Percentiles rank a stretch among this genome's conserved stretches.
Evolutionary conservation across 495 filamentous ascomycete species (phyloP).

Genomic region (Neurospora africana): DNA sequence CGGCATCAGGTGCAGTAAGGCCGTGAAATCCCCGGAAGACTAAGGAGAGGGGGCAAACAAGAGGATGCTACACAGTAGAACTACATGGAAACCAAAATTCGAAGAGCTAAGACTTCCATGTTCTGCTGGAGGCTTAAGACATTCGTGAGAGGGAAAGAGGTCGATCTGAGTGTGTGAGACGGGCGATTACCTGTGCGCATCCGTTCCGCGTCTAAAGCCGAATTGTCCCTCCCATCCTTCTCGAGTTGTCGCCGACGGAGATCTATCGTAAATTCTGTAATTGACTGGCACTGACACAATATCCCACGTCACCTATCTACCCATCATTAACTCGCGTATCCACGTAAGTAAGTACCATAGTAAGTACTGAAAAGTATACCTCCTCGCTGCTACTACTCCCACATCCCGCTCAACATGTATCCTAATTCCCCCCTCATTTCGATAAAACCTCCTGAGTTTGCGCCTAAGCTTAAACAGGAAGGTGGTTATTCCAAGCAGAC

Average conservation of each 20-base stretch:
- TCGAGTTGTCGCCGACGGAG: neutral
- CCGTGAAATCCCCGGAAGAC: neutral
- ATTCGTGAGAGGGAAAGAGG: too few species aligned
- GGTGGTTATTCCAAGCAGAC: neutral
- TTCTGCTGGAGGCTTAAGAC: too few species aligned
- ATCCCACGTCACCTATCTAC: neutral
- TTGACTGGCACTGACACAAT: neutral
- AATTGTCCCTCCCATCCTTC: neutral
- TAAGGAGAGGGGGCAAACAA: neutral
- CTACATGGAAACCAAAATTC: too few species aligned
- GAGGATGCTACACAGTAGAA: neutral
- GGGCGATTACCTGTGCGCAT: neutral
- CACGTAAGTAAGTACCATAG: neutral
- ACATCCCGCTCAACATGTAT: neutral
- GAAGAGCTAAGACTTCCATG: too few species aligned
- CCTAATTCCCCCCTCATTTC: neutral
- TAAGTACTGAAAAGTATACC: neutral
- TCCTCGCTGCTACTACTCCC: neutral
- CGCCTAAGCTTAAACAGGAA: neutral
- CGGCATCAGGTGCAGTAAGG: neutral
- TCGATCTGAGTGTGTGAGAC: neutral
- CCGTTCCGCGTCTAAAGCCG: neutral
- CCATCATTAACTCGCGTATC: neutral
- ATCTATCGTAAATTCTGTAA: neutral
- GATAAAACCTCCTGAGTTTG: neutral